Evolutionary conservation across 1,139 yeast genomes (phyloP), one percentile per base, ranked within the genome.

Genomic region (Martiniozyma asiatica): DNA sequence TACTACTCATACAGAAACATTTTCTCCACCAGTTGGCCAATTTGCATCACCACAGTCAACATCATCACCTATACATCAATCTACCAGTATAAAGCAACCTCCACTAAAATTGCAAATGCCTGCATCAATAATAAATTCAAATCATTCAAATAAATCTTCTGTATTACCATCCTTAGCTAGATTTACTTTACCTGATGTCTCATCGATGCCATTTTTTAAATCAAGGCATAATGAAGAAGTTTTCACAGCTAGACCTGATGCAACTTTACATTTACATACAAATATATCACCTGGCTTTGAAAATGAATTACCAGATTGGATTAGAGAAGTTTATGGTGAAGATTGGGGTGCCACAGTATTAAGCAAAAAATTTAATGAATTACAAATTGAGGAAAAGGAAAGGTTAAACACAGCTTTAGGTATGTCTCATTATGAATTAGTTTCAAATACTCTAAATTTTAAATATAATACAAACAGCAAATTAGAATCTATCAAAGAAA

Each of bases 201-300:
- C 44, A 2, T 30, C 32, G 24, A 28, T 35, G 14, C 54, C 56
- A 9, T 40, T 53, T 16, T 61, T 60, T 45, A 59, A 56, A 39
- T 51, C 61, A 14, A 44, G 63, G 25, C 64, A 59, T 37, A 56
- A 59, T 30, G 66, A 62, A 35, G 65, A 61, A 37, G 33, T 56
- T 15, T 35, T 55, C 20, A 37, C 48, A 5, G 22, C 39, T 12
- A 40, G 42, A 11, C 40, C 50, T 1, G 58, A 51, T 33, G 26
- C 35, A 4, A 29, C 46, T 2, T 36, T 55, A 22, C 53, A 51
- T 26, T 44, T 58, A 23, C 39, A 44, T 16, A 41, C 48, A 2
- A 25, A 25, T 15, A 27, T 40, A 33, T 35, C 39, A 21, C 36
- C 43, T 14, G 39, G 37, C 29, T 49, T 40, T 34, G 35, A 42